These are phyloP conservation scores for Trichosporon sp. DNA, from an alignment of 1,284 basidiomycete genomes.

Conservation along the genomic window DNA sequence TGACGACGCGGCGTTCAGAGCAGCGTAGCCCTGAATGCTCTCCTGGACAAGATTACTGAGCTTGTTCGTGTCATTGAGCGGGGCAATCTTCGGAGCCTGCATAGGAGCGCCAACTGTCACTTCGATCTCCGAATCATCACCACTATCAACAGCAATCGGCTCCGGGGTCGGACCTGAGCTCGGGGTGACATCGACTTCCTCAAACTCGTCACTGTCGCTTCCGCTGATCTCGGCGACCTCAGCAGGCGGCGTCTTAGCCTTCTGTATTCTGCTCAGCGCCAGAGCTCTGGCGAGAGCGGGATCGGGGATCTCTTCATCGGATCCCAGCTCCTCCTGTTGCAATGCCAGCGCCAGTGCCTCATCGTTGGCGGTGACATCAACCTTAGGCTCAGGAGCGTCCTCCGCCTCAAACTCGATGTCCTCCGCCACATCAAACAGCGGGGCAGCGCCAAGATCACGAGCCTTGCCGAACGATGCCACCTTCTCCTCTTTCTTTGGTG, in stretches of 20 bases:
- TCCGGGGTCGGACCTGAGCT: constrained; percentile 25
- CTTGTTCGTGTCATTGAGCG: constrained; percentile 1
- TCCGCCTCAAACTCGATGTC: constrained; percentile 45
- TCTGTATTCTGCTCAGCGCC: constrained; percentile 37
- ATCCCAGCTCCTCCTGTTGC: constrained; percentile 54
- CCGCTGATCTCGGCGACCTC: constrained; percentile 18
- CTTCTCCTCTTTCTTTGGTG: constrained; percentile 42
- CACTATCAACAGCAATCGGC: constrained; percentile 14
- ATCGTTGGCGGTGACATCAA: constrained; percentile 44
- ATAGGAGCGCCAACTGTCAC: background rate
- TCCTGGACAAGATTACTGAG: constrained; percentile 9
- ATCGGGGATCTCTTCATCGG: constrained; percentile 50
- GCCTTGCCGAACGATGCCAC: constrained; percentile 46
- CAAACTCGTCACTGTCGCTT: constrained; percentile 39
- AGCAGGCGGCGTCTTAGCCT: constrained; percentile 25
- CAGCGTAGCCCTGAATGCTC: background rate
- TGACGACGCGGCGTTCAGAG: background rate
- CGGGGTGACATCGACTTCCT: constrained; percentile 38
- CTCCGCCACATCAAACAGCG: constrained; percentile 65
- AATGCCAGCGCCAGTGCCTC: constrained; percentile 53
- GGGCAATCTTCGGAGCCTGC: background rate
- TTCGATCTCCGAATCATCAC: constrained; percentile 26
- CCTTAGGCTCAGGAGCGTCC: background rate
- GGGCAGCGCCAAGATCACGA: constrained; percentile 46
- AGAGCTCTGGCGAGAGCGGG: constrained; percentile 45